Percentiles rank a stretch among this genome's conserved stretches.
Conservation (phyloP, 345 rosid genomes). For the Ceriops tagal region DNA sequence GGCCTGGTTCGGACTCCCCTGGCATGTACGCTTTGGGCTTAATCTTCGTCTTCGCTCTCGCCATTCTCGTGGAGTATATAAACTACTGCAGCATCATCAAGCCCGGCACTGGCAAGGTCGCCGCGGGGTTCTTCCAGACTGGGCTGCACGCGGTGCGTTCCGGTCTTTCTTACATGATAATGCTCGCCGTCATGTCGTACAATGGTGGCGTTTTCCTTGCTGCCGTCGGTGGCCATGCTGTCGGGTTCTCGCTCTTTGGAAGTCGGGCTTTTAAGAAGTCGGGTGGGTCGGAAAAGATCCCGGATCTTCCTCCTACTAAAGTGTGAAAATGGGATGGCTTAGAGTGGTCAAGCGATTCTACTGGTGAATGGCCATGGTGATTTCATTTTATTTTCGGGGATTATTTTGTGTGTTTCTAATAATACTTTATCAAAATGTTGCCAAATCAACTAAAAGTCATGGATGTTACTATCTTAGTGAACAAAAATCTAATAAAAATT, state of each 20-base stretch:
- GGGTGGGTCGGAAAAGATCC: constrained; percentile 17
- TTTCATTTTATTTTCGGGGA: too few species aligned
- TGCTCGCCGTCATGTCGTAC: constrained; percentile 73
- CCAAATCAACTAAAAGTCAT: too few species aligned
- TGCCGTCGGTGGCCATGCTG: constrained; percentile 64
- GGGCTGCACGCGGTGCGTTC: constrained; percentile 50
- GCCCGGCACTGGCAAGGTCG: constrained; percentile 48
- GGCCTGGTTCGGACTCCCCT: constrained; percentile 58
- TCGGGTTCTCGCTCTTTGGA: constrained; percentile 63
- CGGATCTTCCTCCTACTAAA: constrained; percentile 13
- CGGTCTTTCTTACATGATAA: constrained; percentile 64
- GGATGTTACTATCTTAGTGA: too few species aligned
- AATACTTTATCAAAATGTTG: too few species aligned
- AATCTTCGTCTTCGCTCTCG: constrained; percentile 55
- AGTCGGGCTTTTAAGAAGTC: constrained; percentile 44
- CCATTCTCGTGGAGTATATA: constrained; percentile 57
- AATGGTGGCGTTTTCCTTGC: constrained; percentile 74
- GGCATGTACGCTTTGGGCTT: constrained; percentile 68
- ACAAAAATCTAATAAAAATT: too few species aligned
- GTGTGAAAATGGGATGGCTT: constrained; percentile 4
- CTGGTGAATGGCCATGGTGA: too few species aligned
- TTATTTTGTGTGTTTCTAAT: too few species aligned
- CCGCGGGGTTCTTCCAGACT: constrained; percentile 47
- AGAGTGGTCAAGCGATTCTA: not conserved
- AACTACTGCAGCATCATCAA: constrained; percentile 36